Base-by-base conservation (phyloP, 768 basidiomycete genomes). In the Inosperma sp. region DNA sequence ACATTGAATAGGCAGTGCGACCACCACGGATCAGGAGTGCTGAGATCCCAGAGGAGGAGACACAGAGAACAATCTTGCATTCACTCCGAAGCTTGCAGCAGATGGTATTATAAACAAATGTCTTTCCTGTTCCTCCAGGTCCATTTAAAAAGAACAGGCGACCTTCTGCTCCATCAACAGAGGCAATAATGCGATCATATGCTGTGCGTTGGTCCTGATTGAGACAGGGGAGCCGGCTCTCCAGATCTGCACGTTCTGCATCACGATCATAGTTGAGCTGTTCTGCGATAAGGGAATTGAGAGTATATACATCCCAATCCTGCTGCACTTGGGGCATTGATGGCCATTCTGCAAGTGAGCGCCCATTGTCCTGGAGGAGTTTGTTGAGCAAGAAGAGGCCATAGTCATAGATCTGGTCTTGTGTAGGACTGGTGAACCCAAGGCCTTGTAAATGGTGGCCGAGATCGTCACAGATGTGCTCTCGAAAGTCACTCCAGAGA, bases 61-160 rank as follows among this genome's bases (percentile, higher is more conserved):
- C 73, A 69, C 70, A 76, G 2, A 80, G 60, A 1, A 72, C 68
- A 62, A 78, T 68, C 26, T 59, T 45, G 0, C 64, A 62, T 16
- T 61, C 39, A 12, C 56, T 51, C 12, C 63, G 54, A 2, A 77
- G 29, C 12, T 52, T 21, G 40, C 63, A 37, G 55, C 70, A 65
- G 31, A 76, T 49, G 7, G 69, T 62, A 7, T 70, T 73, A 50
- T 68, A 69, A 2, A 75, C 50, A 61, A 69, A 78, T 0, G 77
- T 78, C 51, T 78, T 79, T 17, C 77, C 75, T 46, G 68, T 71
- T 7, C 75, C 73, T 36, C 67, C 74, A 41, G 71, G 64, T 37
- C 74, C 73, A 59, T 74, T 56, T n/a, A 78, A 53, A 45, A 77
- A 78, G 54, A 74, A 76, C 0, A 55, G 29, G 19, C 56, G 31